Evolutionary conservation across 306 rosid species (phyloP).

Genomic region (Alnus glutinosa): DNA sequence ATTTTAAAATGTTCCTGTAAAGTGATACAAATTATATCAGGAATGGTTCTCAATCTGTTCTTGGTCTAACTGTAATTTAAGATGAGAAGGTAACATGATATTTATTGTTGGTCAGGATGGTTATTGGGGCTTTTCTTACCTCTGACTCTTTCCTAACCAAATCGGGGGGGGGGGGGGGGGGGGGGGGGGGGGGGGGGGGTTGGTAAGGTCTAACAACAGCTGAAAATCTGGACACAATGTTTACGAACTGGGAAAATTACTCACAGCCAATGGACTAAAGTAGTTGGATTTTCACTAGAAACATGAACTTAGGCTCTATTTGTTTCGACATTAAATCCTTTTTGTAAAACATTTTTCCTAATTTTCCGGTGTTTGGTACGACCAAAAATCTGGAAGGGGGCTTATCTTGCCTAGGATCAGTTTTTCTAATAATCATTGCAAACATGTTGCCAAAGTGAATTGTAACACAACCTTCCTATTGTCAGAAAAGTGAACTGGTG

Average conservation of each 20-base stretch:
- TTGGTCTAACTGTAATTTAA: not conserved
- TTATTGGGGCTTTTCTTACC: not conserved
- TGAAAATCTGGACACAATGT: too few species aligned
- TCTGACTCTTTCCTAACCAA: constrained; percentile 1
- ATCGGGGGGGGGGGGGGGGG: too few species aligned
- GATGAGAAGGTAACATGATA: not conserved
- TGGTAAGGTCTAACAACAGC: not conserved
- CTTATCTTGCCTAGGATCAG: not conserved
- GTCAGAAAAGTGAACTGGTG: not conserved
- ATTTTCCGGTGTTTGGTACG: too few species aligned
- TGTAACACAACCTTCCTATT: not conserved
- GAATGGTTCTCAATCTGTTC: not conserved
- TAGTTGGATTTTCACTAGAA: not conserved
- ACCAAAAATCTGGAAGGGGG: not conserved
- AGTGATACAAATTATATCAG: not conserved
- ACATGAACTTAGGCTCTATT: not conserved
- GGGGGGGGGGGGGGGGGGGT: too few species aligned
- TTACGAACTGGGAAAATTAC: not conserved
- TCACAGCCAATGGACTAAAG: not conserved
- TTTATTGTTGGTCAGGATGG: not conserved
- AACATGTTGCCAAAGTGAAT: not conserved
- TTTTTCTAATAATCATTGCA: not conserved
- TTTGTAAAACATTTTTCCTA: too few species aligned
- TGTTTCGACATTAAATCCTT: too few species aligned
- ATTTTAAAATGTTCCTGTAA: not conserved